Percentiles rank a stretch among this genome's conserved stretches.
phyloP scores from a whole-genome alignment of 1,284 basidiomycete species.

The Cutaneotrichosporon spelunceum region DNA sequence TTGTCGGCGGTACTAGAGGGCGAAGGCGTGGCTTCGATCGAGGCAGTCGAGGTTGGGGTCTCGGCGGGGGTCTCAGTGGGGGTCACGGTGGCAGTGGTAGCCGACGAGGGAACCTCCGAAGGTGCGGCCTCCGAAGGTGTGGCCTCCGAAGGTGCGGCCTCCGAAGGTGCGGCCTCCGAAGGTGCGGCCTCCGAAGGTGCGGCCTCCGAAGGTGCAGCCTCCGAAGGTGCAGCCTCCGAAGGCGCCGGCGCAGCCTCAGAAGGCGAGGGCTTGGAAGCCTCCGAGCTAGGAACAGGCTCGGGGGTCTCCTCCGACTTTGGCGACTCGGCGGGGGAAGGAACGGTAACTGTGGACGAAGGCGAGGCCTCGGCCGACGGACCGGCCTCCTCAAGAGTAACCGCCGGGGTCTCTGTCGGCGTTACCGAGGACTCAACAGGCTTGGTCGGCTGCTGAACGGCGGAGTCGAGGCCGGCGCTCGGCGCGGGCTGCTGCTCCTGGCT shows the following conservation, averaged over 20 bases:
- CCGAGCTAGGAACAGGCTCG: not conserved
- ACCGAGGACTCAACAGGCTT: not conserved
- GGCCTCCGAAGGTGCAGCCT: conserved; percentile 6
- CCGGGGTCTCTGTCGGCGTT: conserved; percentile 11
- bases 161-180: conserved; percentile 7
- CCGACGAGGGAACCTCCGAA: not conserved
- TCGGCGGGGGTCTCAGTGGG: too few species aligned
- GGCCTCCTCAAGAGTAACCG: conserved; percentile 9
- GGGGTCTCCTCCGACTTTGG: not conserved
- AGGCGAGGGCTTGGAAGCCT: not conserved
- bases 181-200: conserved; percentile 30
- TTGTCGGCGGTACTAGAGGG: not conserved
- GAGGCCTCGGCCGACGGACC: conserved; percentile 5
- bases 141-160: not conserved
- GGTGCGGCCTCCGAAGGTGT: not conserved
- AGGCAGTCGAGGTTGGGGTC: not conserved
- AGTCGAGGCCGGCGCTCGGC: not conserved
- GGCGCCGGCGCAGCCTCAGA: conserved; percentile 24
- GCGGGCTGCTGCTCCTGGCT: not conserved
- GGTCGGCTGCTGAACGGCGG: not conserved
- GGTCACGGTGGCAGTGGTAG: too few species aligned
- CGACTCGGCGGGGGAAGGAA: not conserved
- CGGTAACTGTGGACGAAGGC: conserved; percentile 38
- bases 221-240: conserved; percentile 27
- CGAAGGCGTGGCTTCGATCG: not conserved